Evolutionary conservation across 805 yeast genomes (phyloP).

Genomic region (Cyberlindnera meyerae): DNA sequence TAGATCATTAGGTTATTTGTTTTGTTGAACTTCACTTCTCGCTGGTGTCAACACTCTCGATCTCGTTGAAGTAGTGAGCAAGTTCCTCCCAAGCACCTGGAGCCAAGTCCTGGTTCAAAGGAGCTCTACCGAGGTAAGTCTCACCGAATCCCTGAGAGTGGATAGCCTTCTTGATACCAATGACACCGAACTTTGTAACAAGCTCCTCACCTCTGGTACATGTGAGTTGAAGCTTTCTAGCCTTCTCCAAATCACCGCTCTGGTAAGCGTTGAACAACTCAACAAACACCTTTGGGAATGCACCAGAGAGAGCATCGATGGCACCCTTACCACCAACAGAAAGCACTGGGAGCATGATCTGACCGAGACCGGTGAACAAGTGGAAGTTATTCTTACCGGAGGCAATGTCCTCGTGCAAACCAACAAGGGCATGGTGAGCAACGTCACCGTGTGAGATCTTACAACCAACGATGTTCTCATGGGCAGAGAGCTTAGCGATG

Average conservation of each 20-base stretch:
- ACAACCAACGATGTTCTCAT: slow-evolving; percentile 44
- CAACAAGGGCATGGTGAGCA: slow-evolving; percentile 41
- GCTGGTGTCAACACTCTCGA: slow-evolving; percentile 14
- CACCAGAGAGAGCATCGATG: slow-evolving; percentile 49
- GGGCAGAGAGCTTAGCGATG: slow-evolving; percentile 31
- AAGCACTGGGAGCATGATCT: slow-evolving; percentile 43
- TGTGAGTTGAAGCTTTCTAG: slow-evolving; percentile 37
- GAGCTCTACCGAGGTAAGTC: slow-evolving; percentile 41
- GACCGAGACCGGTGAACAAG: slow-evolving; percentile 48
- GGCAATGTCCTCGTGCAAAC: slow-evolving; percentile 35
- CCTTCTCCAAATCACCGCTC: slow-evolving; percentile 37
- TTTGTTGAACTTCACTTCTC: slow-evolving; percentile 20
- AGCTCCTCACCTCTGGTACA: slow-evolving; percentile 40
- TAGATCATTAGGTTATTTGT: too few species aligned
- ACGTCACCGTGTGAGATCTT: slow-evolving; percentile 50
- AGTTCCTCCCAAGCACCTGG: slow-evolving; percentile 28
- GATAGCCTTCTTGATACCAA: slow-evolving; percentile 44
- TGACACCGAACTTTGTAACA: slow-evolving; percentile 37
- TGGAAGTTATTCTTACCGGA: slow-evolving; percentile 34
- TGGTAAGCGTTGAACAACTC: slow-evolving; percentile 35
- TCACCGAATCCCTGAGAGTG: slow-evolving; percentile 39
- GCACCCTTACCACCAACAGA: slow-evolving; percentile 45
- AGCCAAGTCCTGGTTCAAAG: slow-evolving; percentile 36
- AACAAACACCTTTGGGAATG: slow-evolving; percentile 46
- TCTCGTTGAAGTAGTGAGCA: slow-evolving; percentile 11